These are phyloP conservation scores for Malus hybrid DNA, from an alignment of 331 rosid species.

Conservation along the genomic window DNA sequence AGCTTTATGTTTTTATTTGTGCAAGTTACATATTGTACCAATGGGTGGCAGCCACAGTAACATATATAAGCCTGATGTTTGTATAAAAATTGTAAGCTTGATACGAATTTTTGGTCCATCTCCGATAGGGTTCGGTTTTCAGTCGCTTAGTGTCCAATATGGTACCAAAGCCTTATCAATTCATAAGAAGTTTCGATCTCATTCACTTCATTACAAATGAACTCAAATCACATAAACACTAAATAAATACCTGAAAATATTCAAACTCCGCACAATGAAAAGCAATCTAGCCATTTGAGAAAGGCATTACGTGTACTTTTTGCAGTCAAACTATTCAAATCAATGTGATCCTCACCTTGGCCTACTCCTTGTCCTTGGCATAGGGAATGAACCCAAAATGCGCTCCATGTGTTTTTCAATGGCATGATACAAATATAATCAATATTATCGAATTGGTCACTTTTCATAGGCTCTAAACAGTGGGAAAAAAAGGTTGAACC, in stretches of 20 bases:
- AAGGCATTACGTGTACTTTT: background rate
- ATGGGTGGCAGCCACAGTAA: background rate
- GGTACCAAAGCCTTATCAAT: background rate
- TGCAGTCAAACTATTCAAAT: background rate
- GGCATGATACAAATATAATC: constrained; percentile 4
- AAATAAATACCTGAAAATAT: too few species aligned
- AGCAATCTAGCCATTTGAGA: background rate
- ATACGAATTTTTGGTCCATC: background rate
- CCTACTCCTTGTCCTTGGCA: background rate
- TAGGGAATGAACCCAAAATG: constrained; percentile 19
- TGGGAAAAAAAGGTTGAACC: constrained; percentile 22
- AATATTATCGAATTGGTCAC: constrained; percentile 8
- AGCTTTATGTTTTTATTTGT: background rate
- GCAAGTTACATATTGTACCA: background rate
- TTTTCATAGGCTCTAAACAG: background rate
- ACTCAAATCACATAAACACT: too few species aligned
- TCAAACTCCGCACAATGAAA: too few species aligned
- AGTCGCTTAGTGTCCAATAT: background rate
- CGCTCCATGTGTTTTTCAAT: constrained; percentile 32
- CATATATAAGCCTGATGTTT: background rate
- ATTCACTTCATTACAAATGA: background rate
- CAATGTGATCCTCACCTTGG: background rate
- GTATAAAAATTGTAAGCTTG: background rate
- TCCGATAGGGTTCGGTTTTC: too few species aligned
- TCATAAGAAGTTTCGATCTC: background rate